Evolutionary conservation across 1,284 basidiomycete species (phyloP), one percentile per base, ranked within the genome.

Genomic region (Sanghuangporus sanghuang): DNA sequence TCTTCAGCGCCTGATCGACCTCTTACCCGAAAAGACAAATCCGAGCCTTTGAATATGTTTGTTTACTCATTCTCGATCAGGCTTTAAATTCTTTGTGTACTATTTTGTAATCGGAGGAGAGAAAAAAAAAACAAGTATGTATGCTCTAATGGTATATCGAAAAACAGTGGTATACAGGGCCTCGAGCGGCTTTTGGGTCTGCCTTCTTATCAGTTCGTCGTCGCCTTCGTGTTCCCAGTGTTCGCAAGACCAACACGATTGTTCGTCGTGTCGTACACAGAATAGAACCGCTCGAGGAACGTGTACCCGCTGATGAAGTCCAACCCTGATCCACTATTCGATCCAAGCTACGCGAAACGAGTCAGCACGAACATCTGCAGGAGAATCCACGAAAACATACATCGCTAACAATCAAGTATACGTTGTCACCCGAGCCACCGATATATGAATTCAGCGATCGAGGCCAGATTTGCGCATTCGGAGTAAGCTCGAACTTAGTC

Each of bases 241-340:
- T 66, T 75, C 3, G 81, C 82, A 55, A 83, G 73, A 6, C 82
- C 81, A 57, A 84, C 71, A 35, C 71, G 76, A 7, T 65, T 53
- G 73, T 84, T 83, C 53, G 78, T 73, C 36, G 83, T 84, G 69
- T 90, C 88, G 69, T 75, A 87, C 36, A 87, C 84, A 21, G 80
- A 79, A 73, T 88, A 88, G 80, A 84, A 89, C 21, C 86, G 82
- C 72, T 64, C 36, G 23, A 49, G 58, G 39, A 59, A 64, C 16
- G 35, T 12, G 36, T 57, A 54, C 16, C 38, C 59, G 23, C 57
- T 42, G 57, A 78, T 76, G 66, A 78, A 77, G 67, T 79, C 78
- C 21, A 81, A 72, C 11, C 79, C 79, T 11, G 65, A 8, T 35
- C 55, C 57, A 32, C 27, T 23, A 18, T 46, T 27, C 32, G 42